Percentiles rank a stretch among this genome's conserved stretches.
Evolutionary conservation across 345 rosid genomes (phyloP).

Genomic region (Stellera chamaejasme): DNA sequence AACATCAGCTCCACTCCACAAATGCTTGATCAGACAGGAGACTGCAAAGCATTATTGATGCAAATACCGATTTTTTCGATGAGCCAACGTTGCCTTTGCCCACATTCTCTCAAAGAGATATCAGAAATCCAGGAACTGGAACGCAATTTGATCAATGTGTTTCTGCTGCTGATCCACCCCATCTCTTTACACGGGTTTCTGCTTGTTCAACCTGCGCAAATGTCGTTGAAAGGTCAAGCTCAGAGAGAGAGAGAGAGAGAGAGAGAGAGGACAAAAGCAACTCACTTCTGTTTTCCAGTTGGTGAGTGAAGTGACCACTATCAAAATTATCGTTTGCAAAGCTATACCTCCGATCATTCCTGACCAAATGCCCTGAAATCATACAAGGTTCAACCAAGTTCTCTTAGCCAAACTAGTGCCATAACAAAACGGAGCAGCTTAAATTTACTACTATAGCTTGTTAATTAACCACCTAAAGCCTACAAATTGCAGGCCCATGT

Average conservation of each 20-base stretch:
- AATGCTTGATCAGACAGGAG: no score
- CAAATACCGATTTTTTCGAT: no score
- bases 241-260: background rate
- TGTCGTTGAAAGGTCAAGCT: conserved; percentile 4
- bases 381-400: background rate
- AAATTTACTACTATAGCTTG: no score
- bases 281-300: conserved; percentile 78
- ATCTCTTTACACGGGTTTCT: conserved; percentile 54
- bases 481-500: background rate
- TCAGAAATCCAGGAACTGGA: no score
- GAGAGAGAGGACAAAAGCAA: background rate
- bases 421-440: no score
- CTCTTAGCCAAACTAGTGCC: no score
- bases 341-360: conserved; percentile 89
- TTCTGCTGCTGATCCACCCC: conserved; percentile 65
- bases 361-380: conserved; percentile 83
- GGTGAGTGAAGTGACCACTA: conserved; percentile 52
- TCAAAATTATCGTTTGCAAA: conserved; percentile 62
- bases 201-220: conserved; percentile 65
- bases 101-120: no score
- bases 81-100: no score
- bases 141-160: no score
- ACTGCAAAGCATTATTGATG: no score
- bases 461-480: no score
- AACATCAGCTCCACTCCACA: no score